Base-by-base conservation (phyloP, 768 basidiomycete genomes). In the Kondoa malvinella region DNA sequence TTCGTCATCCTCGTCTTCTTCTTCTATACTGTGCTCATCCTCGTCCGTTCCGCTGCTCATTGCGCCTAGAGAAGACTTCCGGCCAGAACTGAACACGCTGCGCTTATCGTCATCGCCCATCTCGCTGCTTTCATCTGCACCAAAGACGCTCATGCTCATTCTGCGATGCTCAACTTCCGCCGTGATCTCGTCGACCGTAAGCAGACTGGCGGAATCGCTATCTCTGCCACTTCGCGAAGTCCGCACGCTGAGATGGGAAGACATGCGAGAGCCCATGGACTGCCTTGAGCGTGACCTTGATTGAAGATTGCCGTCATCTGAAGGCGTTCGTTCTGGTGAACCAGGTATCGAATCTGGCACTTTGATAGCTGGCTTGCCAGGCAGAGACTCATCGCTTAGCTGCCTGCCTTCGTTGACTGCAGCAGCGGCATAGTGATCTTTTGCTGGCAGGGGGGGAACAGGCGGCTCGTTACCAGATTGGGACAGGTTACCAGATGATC, bases 131-230 rank as follows among this genome's bases (percentile, higher is more conserved):
- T 34, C 56, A n/a, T 68, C 66, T 17, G 34, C 62, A 32, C 34
- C 64, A 2, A 58, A 27, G 1, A 59, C 64, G 33, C 34, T 33
- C 61, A 78, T 76, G 66, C 85, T 89, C 74, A 84, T 76, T 15
- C 80, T 71, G 17, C 80, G 72, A 67, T 80, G 80, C 76, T 87
- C 94, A 4, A 99, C 88, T 74, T 94, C 88, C 12, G 90, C 92
- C 0, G 95, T 96, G 73, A 99, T 95, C 78, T 99, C 91, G 74
- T 99, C 94, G 27, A 99, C 89, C 0, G 94, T 99, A 77, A 96
- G 82, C 73, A 96, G 30, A 57, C 70, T 71, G 56, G 72, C 74
- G 34, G 63, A 66, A 60, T 74, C 73, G 1, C 64, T 64, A 34
- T 67, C 65, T 25, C 34, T 61, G 15, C 40, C 62, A 33, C 68